These are phyloP conservation scores for Phylloporus sp. DNA, from an alignment of 768 basidiomycete species.

Conservation along the genomic window DNA sequence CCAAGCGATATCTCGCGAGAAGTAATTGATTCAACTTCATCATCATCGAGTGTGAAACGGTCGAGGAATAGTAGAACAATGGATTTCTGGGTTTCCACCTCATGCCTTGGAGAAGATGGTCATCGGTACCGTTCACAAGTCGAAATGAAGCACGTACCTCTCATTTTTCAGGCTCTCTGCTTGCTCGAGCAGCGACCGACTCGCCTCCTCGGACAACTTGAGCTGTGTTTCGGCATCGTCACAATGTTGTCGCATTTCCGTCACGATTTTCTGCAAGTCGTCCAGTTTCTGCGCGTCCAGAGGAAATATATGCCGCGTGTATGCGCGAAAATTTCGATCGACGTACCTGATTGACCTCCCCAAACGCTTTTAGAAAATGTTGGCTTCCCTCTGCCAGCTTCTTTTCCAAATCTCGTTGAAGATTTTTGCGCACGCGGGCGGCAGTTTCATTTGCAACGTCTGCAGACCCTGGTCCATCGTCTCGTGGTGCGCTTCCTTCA, in stretches of 20 bases:
- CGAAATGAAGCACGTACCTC: conserved; percentile 42
- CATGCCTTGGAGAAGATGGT: conserved; percentile 43
- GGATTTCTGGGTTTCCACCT: conserved; percentile 65
- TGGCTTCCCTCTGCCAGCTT: conserved; percentile 79
- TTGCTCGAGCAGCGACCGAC: conserved; percentile 74
- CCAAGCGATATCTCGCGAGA: conserved; percentile 79
- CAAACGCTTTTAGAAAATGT: conserved; percentile 79
- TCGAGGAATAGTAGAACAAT: conserved; percentile 78
- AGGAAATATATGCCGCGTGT: neutral
- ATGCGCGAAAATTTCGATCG: neutral
- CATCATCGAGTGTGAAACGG: conserved; percentile 77
- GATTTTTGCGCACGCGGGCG: conserved; percentile 68
- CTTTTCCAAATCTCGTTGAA: conserved; percentile 81
- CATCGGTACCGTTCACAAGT: neutral
- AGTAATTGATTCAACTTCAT: conserved; percentile 69
- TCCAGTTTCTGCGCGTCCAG: conserved; percentile 65
- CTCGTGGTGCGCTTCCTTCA: conserved; percentile 5
- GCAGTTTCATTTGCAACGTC: conserved; percentile 59
- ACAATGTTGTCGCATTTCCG: conserved; percentile 76
- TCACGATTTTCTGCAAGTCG: conserved; percentile 71
- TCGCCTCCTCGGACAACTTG: conserved; percentile 68
- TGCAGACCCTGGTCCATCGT: conserved; percentile 16
- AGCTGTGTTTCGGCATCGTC: conserved; percentile 81
- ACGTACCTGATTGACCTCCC: conserved; percentile 85
- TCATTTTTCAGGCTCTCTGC: conserved; percentile 74